Evolutionary conservation across 1,284 basidiomycete species (phyloP), one percentile per base, ranked within the genome.

Genomic region (Rhodotorula sp.): DNA sequence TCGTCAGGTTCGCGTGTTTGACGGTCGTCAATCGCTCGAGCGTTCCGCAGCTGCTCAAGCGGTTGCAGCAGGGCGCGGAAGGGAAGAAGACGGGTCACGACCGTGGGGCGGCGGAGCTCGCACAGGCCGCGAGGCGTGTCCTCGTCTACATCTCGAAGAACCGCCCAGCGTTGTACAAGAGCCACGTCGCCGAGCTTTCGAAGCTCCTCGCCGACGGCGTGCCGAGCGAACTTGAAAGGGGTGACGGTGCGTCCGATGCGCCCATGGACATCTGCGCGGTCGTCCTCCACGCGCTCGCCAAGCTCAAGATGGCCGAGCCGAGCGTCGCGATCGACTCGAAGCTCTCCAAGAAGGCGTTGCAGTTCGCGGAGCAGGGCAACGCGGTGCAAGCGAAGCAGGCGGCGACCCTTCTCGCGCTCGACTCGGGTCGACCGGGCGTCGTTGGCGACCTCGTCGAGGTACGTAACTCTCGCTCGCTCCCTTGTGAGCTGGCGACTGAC

Each of bases 21-120:
- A 86, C 88, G 61, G 84, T 94, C 68, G 77, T 95, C 77, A 96
- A 96, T 78, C 87, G 89, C 58, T 92, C 92, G 0, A 90, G 90
- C 1, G 85, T 99, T 29, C 88, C 92, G 0, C 88, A 88, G 0
- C 84, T 99, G 10, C 75, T 85, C 60, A 80, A 88, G 76, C 86
- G 87, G 15, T 77, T 93, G 4, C 85, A 87, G 39, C 39, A 44
- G 11, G 39, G 39, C 13, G 39, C 39, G 13, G 39, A 17, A 44
- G 13, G 39, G 39, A 44, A 44, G 39, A 44, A 6, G 7, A 32
- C 39, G 5, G 36, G n/a, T 36, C 36, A 46, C 73, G 32, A 48
- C 13, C 4, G 44, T 32, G 71, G 39, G 30, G 72, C 73, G 19
- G 52, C 62, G 71, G 70, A 56, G 63, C 67, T 67, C 4, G 71